phyloP scores from a whole-genome alignment of 2,329 filamentous ascomycete species.

The Clonostachys solani region DNA sequence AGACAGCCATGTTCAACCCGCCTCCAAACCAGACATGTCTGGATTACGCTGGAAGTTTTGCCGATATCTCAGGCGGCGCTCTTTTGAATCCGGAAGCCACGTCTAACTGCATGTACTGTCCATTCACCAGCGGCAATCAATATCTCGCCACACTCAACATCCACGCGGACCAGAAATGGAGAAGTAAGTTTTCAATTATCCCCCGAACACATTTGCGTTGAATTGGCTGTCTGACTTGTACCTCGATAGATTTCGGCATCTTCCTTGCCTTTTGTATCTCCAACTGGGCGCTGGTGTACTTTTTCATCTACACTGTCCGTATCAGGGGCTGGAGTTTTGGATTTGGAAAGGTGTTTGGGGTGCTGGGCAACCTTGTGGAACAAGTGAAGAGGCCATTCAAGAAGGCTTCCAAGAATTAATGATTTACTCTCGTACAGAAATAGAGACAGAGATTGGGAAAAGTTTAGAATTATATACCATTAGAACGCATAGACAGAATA shows the following conservation, averaged over 20 bases:
- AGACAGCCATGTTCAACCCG: constrained; percentile 46
- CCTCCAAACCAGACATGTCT: constrained; percentile 61
- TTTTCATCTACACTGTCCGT: constrained; percentile 72
- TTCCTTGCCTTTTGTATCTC: constrained; percentile 67
- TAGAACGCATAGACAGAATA: too few relatives aligned
- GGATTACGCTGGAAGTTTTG: constrained; percentile 59
- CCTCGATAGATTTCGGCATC: constrained; percentile 54
- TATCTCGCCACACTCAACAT: constrained; percentile 58
- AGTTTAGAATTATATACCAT: too few relatives aligned
- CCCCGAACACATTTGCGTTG: background rate
- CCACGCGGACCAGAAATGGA: constrained; percentile 58
- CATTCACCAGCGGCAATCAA: constrained; percentile 50
- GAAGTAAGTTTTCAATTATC: constrained; percentile 28
- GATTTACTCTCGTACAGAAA: too few relatives aligned
- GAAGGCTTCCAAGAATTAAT: background rate
- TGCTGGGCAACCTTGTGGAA: constrained; percentile 5
- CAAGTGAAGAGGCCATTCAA: constrained; percentile 4
- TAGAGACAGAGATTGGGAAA: too few relatives aligned
- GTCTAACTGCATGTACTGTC: constrained; percentile 64
- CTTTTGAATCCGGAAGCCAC: constrained; percentile 58
- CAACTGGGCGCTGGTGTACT: constrained; percentile 70
- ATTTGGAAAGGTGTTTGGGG: constrained; percentile 48
- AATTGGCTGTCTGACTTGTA: constrained; percentile 2
- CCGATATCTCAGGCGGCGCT: constrained; percentile 49
- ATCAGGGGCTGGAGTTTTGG: constrained; percentile 70